phyloP scores from a whole-genome alignment of 2,329 filamentous ascomycete genomes.

The Sarocladium kiliense region DNA sequence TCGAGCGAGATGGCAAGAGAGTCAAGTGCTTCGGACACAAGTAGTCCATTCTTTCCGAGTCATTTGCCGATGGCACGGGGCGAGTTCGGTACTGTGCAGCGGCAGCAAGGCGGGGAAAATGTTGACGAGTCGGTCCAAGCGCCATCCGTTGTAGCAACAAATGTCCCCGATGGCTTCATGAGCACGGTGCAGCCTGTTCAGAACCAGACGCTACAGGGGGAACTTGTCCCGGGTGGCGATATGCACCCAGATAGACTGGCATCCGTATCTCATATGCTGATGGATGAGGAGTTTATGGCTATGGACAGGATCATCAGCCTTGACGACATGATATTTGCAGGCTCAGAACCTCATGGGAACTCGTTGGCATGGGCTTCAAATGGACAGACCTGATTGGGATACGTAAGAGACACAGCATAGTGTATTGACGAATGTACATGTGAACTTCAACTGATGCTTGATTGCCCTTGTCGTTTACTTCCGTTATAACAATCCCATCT shows the following conservation, averaged over 20 bases:
- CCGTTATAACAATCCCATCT: constrained; percentile 23
- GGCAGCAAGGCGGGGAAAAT: not conserved
- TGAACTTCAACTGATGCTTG: too few species aligned
- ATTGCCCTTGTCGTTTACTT: too few species aligned
- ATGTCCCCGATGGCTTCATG: not conserved
- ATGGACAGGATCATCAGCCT: constrained; percentile 29
- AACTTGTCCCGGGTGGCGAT: not conserved
- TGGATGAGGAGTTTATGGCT: constrained; percentile 26
- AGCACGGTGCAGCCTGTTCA: not conserved
- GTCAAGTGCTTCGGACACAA: not conserved
- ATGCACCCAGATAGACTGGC: constrained; percentile 20
- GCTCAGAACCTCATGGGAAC: constrained; percentile 1
- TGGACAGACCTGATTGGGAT: too few species aligned
- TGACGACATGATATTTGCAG: constrained; percentile 29
- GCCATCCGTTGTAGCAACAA: constrained; percentile 4
- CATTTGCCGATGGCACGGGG: not conserved
- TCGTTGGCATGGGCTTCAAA: not conserved
- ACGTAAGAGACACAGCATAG: too few species aligned
- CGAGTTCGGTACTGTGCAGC: not conserved
- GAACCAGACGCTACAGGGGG: not conserved
- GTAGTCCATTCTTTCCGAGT: constrained; percentile 6
- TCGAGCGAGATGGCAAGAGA: constrained; percentile 9
- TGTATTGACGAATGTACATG: too few species aligned
- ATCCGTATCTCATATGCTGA: constrained; percentile 24
- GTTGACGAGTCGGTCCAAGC: too few species aligned